Base-by-base conservation (phyloP, 2,329 filamentous ascomycete species). In the Penicillium sp. region DNA sequence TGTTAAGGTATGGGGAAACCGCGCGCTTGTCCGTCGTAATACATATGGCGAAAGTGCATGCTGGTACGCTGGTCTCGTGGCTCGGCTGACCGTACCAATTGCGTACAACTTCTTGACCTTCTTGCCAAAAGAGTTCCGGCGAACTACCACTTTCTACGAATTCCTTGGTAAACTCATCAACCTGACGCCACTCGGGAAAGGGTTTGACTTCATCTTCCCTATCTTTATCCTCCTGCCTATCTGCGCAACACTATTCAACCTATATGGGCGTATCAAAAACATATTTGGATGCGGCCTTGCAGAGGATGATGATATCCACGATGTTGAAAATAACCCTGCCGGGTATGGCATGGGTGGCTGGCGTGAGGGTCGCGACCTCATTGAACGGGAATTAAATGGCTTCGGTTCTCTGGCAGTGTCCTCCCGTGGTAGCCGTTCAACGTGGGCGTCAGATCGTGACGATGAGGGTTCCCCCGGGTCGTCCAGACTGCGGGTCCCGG, bases 71-170 rank as follows among this genome's bases (percentile, higher is more conserved):
- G 87, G 91, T 58, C 91, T 97, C 73, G 90, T 97, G 12, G 93
- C 94, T 51, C 91, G 93, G 68, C 85, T 99, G 43, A 96, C 90
- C 1, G 91, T 99, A 0, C 94, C 94, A 0, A 82, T 99, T 9
- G 88, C 90, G 4, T 99, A 96, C 83, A 99, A 99, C 77, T 99
- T 97, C 71, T 83, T 96, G 73, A 97, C 93, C 0, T 93, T 97
- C 72, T 77, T 97, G 23, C 89, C 90, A 0, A 81, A 80, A 8
- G 80, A 81, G 13, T 85, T 96, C 42, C 93, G 92, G 70, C 77
- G 82, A 57, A 83, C 87, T 66, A 97, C 93, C 0, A 86, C 87
- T 0, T 99, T 97, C 75, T 96, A 93, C 77, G 75, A 84, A 42
- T 96, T 99, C 68, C 83, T 99, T 0, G 94, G 94, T 7, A 79